Conservation (phyloP, 106 monocot species). For the Alisma plantagoaquatica region DNA sequence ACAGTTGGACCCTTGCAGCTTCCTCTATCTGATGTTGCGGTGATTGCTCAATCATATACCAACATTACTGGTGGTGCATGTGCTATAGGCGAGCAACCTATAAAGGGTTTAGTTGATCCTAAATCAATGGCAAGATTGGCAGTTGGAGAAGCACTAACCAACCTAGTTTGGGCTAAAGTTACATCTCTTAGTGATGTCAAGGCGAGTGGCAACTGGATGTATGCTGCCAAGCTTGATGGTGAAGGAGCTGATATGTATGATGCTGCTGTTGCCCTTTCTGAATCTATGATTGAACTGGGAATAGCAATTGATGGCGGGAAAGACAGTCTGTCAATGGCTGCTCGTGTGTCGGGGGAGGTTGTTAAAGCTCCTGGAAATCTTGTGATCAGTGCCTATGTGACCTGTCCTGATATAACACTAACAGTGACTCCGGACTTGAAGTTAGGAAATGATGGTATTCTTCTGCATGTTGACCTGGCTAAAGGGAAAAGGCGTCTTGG, state of each 20-base stretch:
- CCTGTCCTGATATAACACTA: conserved; percentile 87
- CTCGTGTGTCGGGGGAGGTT: conserved; percentile 54
- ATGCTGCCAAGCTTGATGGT: conserved; percentile 95
- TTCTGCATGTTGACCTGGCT: conserved; percentile 59
- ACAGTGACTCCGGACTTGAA: conserved; percentile 95
- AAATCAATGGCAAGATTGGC: conserved; percentile 86
- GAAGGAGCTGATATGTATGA: conserved; percentile 98
- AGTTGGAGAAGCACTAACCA: conserved; percentile 94
- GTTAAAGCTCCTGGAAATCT: conserved; percentile 96
- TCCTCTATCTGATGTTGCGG: conserved; percentile 88
- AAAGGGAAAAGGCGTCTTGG: conserved; percentile 67
- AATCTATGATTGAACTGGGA: conserved; percentile 92
- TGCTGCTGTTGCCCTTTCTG: conserved; percentile 77
- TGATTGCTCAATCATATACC: conserved; percentile 70
- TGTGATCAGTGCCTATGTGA: conserved; percentile 82
- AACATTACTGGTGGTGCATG: conserved; percentile 84
- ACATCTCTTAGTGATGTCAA: conserved; percentile 88
- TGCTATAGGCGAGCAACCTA: conserved; percentile 89
- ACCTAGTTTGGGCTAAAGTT: conserved; percentile 91
- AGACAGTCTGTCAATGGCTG: conserved; percentile 98
- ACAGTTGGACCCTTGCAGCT: conserved; percentile 89
- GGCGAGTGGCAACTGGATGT: conserved; percentile 99
- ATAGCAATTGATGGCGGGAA: conserved; percentile 99
- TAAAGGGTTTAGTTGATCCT: conserved; percentile 73
- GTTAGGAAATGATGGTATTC: conserved; percentile 56